Evolutionary conservation across 352 stramenopile genomes (phyloP).

Genomic region (Phytophthora constricta): DNA sequence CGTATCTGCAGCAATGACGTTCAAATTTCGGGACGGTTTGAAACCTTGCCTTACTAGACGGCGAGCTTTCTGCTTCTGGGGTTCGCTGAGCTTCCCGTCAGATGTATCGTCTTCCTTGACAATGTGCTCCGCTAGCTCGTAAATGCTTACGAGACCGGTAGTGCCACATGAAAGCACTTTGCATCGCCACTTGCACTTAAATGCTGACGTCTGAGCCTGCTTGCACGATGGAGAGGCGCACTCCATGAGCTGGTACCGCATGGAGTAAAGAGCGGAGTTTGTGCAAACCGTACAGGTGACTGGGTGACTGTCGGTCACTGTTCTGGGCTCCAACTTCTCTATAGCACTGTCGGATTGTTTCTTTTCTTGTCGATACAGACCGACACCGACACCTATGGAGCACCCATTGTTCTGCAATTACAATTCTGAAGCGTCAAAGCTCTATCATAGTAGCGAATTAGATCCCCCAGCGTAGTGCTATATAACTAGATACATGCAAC

Average conservation of each 20-base stretch:
- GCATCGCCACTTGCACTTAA: neutral
- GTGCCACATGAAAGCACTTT: neutral
- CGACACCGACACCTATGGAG: no score
- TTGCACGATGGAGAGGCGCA: neutral
- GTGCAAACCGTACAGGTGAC: neutral
- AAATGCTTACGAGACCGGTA: neutral
- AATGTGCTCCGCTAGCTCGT: neutral
- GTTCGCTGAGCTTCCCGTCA: neutral
- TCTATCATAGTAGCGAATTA: no score
- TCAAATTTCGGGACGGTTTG: neutral
- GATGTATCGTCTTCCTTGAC: neutral
- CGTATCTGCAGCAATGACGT: neutral
- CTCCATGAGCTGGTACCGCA: neutral
- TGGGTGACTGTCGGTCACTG: no score
- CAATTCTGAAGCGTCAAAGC: no score
- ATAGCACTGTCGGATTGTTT: no score
- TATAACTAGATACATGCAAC: no score
- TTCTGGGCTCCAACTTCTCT: no score
- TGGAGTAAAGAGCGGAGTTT: neutral
- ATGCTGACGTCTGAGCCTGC: neutral
- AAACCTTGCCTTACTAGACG: neutral
- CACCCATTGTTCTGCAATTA: no score
- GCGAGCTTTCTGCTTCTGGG: neutral
- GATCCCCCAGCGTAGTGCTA: no score
- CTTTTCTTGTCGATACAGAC: no score